These are phyloP conservation scores for Uronychia setigera DNA, from an alignment of 73 alveolate genomes.

Conservation along the genomic window DNA sequence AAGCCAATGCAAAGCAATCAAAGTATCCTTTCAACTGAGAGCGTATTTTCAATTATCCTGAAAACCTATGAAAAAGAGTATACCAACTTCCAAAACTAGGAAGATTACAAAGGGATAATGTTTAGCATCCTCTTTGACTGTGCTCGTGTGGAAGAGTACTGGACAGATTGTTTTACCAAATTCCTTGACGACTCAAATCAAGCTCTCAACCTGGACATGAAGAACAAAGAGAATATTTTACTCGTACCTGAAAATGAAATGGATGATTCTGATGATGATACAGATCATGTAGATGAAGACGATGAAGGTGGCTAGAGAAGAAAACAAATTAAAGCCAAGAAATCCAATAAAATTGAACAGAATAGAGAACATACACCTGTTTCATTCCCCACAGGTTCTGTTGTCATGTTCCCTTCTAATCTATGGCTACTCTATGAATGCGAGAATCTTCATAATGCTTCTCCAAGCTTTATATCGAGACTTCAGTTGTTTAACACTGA, in stretches of 20 bases:
- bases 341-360: background rate
- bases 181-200: slow-evolving; percentile 9
- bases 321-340: background rate
- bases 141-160: background rate
- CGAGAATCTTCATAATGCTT: slow-evolving; percentile 16
- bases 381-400: slow-evolving; percentile 37
- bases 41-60: background rate
- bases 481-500: slow-evolving; percentile 44
- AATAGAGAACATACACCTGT: background rate
- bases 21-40: slow-evolving; percentile 3
- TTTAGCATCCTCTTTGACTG: slow-evolving; percentile 13
- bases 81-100: background rate
- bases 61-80: background rate
- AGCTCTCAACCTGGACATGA: background rate
- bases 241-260: background rate
- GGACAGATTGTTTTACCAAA: slow-evolving; percentile 17
- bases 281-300: no score
- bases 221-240: background rate
- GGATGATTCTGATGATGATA: no score
- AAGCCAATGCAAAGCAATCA: slow-evolving; percentile 7
- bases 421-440: slow-evolving; percentile 48
- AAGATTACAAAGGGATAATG: background rate
- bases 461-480: slow-evolving; percentile 42
- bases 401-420: slow-evolving; percentile 33
- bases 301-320: background rate